Conservation (phyloP, 768 basidiomycete genomes). For the Trametes punicea region DNA sequence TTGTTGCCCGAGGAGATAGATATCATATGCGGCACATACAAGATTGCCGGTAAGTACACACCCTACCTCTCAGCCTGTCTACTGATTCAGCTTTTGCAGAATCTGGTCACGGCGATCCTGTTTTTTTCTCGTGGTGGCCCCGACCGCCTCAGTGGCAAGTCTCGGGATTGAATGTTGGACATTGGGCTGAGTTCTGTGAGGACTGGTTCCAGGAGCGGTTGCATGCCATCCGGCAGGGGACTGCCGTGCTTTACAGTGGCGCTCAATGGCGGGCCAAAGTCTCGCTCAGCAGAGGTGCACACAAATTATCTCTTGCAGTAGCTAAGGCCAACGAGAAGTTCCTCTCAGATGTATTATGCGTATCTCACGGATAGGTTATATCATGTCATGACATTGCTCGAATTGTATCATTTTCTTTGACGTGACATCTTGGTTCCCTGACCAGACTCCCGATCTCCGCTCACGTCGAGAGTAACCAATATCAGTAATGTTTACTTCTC, state of each 20-base stretch:
- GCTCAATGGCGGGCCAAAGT: background rate
- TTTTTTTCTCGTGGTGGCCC: constrained; percentile 7
- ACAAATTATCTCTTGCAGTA: too few species aligned
- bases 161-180: background rate
- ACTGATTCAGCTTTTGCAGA: background rate
- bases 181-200: constrained; percentile 6
- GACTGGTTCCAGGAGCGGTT: constrained; percentile 1
- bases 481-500: too few species aligned
- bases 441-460: too few species aligned
- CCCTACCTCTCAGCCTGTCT: background rate
- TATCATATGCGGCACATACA: constrained; percentile 9
- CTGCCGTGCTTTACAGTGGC: background rate
- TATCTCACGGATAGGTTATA: too few species aligned
- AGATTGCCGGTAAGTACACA: background rate
- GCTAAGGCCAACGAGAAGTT: background rate
- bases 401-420: too few species aligned
- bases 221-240: background rate
- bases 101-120: background rate
- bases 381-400: too few species aligned
- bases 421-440: too few species aligned
- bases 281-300: background rate
- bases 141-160: background rate
- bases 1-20: constrained; percentile 5
- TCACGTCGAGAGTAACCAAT: too few species aligned
- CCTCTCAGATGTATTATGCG: background rate